Percentiles rank a stretch among this genome's conserved stretches.
phyloP scores from a whole-genome alignment of 305 asterid species.

The Fraxinus sp. region DNA sequence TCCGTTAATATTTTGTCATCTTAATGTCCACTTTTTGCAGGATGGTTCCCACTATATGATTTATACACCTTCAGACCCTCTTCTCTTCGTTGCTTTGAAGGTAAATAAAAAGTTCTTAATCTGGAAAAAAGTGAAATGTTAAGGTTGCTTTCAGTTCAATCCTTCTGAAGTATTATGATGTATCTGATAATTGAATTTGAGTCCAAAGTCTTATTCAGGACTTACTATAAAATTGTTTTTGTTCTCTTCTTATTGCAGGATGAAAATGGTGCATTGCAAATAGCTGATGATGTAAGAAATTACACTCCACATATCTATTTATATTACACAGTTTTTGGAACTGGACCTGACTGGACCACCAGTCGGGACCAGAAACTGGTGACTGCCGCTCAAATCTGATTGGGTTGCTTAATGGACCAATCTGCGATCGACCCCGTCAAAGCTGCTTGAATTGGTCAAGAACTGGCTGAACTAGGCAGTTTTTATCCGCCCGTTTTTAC shows the following conservation, averaged over 20 bases:
- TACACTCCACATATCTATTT: not conserved
- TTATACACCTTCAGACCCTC: slow-evolving; percentile 97
- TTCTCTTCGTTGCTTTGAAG: slow-evolving; percentile 86
- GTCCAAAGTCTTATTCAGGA: slow-evolving; percentile 12
- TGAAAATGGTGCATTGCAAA: slow-evolving; percentile 62
- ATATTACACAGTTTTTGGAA: not conserved
- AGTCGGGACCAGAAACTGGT: not conserved
- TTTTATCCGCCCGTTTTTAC: not conserved
- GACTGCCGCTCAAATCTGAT: not conserved
- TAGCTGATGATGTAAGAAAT: slow-evolving; percentile 79
- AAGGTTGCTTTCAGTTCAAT: not conserved
- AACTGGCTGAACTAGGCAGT: not conserved
- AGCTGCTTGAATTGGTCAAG: not conserved
- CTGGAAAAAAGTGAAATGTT: not conserved
- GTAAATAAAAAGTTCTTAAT: slow-evolving; percentile 33
- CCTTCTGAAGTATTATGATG: not conserved
- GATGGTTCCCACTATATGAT: slow-evolving; percentile 97
- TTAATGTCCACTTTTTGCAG: slow-evolving; percentile 47
- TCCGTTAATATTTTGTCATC: slow-evolving; percentile 9
- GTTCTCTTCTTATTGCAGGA: slow-evolving; percentile 43
- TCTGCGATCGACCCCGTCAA: not conserved
- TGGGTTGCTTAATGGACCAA: not conserved
- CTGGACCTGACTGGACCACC: not conserved
- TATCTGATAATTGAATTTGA: slow-evolving; percentile 14
- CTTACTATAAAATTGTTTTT: not conserved